Evolutionary conservation across 306 rosid species (phyloP).

Genomic region (Oxytropis ochrocephala): DNA sequence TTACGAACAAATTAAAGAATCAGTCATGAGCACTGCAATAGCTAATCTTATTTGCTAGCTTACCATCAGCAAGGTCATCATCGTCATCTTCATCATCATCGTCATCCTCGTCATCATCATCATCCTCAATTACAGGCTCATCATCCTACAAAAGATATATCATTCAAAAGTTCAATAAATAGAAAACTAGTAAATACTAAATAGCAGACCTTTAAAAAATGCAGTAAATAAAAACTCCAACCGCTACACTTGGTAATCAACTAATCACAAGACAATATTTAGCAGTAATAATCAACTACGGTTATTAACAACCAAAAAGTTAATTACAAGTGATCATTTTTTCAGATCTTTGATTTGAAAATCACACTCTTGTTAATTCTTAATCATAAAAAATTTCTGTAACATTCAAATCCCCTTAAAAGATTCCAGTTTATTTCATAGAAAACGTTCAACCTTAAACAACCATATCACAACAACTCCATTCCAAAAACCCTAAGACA

Average conservation of each 20-base stretch:
- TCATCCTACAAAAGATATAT: constrained; percentile 45
- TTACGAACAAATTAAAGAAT: neutral
- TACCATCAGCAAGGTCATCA: constrained; percentile 63
- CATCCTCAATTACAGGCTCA: constrained; percentile 76
- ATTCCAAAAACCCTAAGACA: neutral
- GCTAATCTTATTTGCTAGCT: constrained; percentile 4
- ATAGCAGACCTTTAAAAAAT: neutral
- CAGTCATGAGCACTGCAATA: neutral
- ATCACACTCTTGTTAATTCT: neutral
- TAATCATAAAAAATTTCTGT: neutral
- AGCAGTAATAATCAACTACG: neutral
- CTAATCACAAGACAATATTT: neutral
- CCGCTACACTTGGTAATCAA: neutral
- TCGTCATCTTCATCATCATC: constrained; percentile 54
- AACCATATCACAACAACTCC: neutral
- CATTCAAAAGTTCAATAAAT: neutral
- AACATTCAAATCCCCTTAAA: neutral
- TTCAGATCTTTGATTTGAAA: neutral
- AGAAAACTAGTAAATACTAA: neutral
- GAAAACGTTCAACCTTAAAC: neutral
- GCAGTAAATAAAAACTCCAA: neutral
- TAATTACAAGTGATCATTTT: neutral
- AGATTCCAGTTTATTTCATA: neutral
- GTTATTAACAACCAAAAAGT: neutral
- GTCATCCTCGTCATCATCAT: constrained; percentile 49